Evolutionary conservation across 345 rosid species (phyloP).

Genomic region (Bretschneidera sinensis): DNA sequence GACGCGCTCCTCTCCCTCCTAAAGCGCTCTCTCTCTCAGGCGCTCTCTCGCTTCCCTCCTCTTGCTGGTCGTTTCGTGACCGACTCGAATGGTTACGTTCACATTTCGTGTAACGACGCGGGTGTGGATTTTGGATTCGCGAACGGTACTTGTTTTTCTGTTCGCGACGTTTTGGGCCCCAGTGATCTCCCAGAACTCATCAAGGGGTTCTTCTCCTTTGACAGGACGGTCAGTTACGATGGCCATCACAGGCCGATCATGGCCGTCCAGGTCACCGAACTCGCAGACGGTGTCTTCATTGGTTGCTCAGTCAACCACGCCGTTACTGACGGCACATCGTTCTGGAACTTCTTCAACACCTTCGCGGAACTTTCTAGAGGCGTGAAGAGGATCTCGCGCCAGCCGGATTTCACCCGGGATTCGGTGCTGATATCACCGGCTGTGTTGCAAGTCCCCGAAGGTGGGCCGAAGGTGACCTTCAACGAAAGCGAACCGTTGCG

Average conservation of each 20-base stretch:
- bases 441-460: conserved; percentile 55
- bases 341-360: conserved; percentile 90
- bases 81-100: conserved; percentile 41
- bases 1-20: conserved; percentile 34
- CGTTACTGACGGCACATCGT: conserved; percentile 79
- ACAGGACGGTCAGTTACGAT: conserved; percentile 59
- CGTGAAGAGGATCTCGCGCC: conserved; percentile 23
- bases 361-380: conserved; percentile 74
- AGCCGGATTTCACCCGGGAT: conserved; percentile 63
- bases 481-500: conserved; percentile 57
- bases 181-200: conserved; percentile 51
- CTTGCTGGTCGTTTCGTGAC: conserved; percentile 83
- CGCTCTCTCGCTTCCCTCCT: conserved; percentile 72
- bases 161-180: conserved; percentile 46
- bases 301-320: conserved; percentile 79
- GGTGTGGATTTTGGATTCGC: conserved; percentile 70
- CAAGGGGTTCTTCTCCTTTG: conserved; percentile 54
- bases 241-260: conserved; percentile 75
- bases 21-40: conserved; percentile 41
- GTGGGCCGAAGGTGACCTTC: conserved; percentile 74
- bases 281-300: conserved; percentile 70
- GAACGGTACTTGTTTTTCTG: conserved; percentile 23
- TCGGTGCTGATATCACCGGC: conserved; percentile 61
- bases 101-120: conserved; percentile 62
- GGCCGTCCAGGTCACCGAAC: conserved; percentile 82